These are phyloP conservation scores for Xylaria intraflava DNA, from an alignment of 495 filamentous ascomycete genomes.

Conservation along the genomic window DNA sequence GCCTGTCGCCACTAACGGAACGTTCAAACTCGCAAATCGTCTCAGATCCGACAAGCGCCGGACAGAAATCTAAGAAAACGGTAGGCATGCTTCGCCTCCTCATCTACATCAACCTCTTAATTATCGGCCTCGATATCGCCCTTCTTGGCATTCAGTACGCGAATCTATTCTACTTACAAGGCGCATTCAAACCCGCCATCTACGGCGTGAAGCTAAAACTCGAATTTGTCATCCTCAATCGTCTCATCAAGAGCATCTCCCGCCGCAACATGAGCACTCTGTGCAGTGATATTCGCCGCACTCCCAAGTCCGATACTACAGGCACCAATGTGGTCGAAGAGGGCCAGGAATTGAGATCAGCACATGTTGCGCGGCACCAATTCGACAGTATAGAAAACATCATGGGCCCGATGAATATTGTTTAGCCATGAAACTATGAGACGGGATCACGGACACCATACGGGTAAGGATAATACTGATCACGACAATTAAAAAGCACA, in stretches of 20 bases:
- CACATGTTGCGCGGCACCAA: conserved; percentile 6
- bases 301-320: neutral
- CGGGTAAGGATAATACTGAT: neutral
- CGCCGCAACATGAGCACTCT: conserved; percentile 1
- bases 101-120: conserved; percentile 43
- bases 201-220: conserved; percentile 52
- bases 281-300: conserved; percentile 6
- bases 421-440: neutral
- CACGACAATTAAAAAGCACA: neutral
- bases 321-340: conserved; percentile 1
- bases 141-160: conserved; percentile 44
- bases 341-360: conserved; percentile 3
- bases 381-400: conserved; percentile 8
- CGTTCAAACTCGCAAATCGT: conserved; percentile 33
- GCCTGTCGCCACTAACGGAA: conserved; percentile 19
- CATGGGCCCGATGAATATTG: neutral
- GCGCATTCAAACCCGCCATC: conserved; percentile 43
- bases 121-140: conserved; percentile 43
- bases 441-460: neutral
- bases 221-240: conserved; percentile 48
- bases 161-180: conserved; percentile 42
- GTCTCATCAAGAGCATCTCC: conserved; percentile 26
- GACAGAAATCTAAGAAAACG: conserved; percentile 9
- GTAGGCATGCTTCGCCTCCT: conserved; percentile 34
- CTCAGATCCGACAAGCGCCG: conserved; percentile 18